These are phyloP conservation scores for Plenodomus tracheiphilus DNA, from an alignment of 2,329 filamentous ascomycete species.

Conservation along the genomic window DNA sequence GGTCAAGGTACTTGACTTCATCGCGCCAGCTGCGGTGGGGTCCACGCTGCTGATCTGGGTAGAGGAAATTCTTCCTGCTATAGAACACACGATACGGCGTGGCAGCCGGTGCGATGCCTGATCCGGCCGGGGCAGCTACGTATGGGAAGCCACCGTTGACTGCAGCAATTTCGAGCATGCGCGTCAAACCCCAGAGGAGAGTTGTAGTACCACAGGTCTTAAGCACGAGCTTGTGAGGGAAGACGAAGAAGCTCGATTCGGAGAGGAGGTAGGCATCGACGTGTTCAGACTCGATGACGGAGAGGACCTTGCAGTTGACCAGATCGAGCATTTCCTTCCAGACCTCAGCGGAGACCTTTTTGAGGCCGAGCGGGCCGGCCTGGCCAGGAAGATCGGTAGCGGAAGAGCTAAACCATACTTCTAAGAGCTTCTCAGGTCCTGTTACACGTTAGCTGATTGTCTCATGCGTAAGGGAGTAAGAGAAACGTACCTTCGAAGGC, in stretches of 20 bases:
- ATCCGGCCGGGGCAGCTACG: constrained; percentile 66
- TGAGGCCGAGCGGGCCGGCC: constrained; percentile 76
- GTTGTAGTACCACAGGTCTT: constrained; percentile 99
- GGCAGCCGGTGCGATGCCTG: constrained; percentile 73
- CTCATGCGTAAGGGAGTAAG: background rate
- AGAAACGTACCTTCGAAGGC: constrained; percentile 79
- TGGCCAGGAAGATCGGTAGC: constrained; percentile 71
- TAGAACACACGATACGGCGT: constrained; percentile 97
- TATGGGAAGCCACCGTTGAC: constrained; percentile 86
- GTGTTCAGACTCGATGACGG: constrained; percentile 87
- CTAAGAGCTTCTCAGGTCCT: constrained; percentile 95
- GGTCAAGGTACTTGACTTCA: constrained; percentile 90
- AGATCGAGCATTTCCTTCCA: constrained; percentile 98
- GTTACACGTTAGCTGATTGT: constrained; percentile 21
- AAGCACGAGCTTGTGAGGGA: constrained; percentile 97
- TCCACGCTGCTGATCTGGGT: constrained; percentile 89
- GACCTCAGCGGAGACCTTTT: constrained; percentile 77
- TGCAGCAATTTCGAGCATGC: constrained; percentile 89
- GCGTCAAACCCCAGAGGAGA: constrained; percentile 82
- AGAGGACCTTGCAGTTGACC: constrained; percentile 98
- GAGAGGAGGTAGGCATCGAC: constrained; percentile 96
- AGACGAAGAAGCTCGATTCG: constrained; percentile 99
- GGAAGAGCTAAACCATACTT: constrained; percentile 95
- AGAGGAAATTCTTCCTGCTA: constrained; percentile 97
- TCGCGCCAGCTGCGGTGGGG: constrained; percentile 98